These are phyloP conservation scores for Clavariopsis aquatica DNA, from an alignment of 495 filamentous ascomycete genomes.

Conservation along the genomic window DNA sequence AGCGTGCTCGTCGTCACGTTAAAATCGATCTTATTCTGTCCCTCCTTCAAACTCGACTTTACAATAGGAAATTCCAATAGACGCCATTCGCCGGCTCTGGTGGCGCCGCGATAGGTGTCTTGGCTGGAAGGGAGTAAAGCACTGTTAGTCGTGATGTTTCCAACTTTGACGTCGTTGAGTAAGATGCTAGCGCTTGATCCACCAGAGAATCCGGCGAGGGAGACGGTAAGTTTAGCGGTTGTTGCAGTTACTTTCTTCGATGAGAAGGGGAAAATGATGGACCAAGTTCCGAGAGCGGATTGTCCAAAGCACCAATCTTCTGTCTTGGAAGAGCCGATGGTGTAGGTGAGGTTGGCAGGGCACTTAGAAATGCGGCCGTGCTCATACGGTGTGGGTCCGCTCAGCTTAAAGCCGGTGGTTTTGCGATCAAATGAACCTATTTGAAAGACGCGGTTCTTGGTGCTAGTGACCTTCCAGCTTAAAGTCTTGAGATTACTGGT, in stretches of 20 bases:
- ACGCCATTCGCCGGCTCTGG: conserved; percentile 45
- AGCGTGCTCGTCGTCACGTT: conserved; percentile 30
- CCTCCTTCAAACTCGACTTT: conserved; percentile 24
- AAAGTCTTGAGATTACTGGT: conserved; percentile 35
- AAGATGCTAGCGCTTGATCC: conserved; percentile 19
- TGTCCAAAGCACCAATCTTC: conserved; percentile 49
- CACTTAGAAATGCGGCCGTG: conserved; percentile 44
- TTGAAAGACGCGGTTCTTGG: conserved; percentile 44
- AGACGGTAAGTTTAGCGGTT: conserved; percentile 35
- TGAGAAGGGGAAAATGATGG: conserved; percentile 38
- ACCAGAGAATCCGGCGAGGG: conserved; percentile 42
- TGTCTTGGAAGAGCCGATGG: conserved; percentile 37
- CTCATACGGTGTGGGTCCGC: conserved; percentile 38
- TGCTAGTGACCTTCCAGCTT: conserved; percentile 39
- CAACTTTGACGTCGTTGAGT: conserved; percentile 27
- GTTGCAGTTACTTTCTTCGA: conserved; percentile 8
- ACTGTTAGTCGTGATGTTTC: conserved; percentile 38
- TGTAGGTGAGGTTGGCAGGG: conserved; percentile 44
- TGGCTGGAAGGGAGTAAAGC: conserved; percentile 39
- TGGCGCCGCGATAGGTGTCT: conserved; percentile 43
- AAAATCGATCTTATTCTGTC: conserved; percentile 39
- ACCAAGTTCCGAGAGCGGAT: conserved; percentile 45
- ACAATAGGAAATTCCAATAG: conserved; percentile 43
- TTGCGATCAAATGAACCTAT: conserved; percentile 48
- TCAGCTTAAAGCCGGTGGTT: conserved; percentile 45